These are phyloP conservation scores for Sisymbrium altissimum DNA, from an alignment of 345 rosid genomes.

Conservation along the genomic window DNA sequence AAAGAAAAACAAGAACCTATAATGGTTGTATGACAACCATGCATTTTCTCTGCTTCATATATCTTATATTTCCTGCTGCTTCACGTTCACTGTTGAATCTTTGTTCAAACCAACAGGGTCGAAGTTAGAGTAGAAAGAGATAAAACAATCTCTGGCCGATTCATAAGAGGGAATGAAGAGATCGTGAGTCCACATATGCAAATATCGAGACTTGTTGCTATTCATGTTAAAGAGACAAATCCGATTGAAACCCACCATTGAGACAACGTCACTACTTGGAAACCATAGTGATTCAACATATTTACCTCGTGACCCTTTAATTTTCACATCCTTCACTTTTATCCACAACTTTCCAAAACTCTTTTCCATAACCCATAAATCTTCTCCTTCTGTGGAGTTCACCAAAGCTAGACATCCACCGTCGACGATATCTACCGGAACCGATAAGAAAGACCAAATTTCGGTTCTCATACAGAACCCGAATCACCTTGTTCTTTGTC, in stretches of 20 bases:
- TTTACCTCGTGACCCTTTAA: neutral
- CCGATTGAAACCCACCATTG: neutral
- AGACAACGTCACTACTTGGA: neutral
- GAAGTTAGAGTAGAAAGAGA: constrained; percentile 8
- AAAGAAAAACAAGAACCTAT: neutral
- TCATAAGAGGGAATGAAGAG: neutral
- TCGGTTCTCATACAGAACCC: constrained; percentile 14
- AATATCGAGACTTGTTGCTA: neutral
- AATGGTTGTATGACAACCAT: no score
- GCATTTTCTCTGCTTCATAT: no score
- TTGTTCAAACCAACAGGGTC: neutral
- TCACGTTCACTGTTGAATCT: no score
- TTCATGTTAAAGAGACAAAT: neutral
- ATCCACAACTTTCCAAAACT: neutral
- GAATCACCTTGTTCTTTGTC: constrained; percentile 9
- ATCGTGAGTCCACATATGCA: neutral
- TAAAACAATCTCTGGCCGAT: neutral
- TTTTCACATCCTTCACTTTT: neutral
- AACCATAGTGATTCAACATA: neutral
- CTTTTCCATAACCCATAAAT: neutral
- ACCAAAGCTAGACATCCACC: neutral
- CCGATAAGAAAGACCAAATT: neutral
- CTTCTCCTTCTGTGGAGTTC: neutral
- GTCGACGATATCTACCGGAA: neutral
- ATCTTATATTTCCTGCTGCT: no score